Conservation (phyloP, 2,329 filamentous ascomycete genomes). For the Pseudocercospora fuligena region DNA sequence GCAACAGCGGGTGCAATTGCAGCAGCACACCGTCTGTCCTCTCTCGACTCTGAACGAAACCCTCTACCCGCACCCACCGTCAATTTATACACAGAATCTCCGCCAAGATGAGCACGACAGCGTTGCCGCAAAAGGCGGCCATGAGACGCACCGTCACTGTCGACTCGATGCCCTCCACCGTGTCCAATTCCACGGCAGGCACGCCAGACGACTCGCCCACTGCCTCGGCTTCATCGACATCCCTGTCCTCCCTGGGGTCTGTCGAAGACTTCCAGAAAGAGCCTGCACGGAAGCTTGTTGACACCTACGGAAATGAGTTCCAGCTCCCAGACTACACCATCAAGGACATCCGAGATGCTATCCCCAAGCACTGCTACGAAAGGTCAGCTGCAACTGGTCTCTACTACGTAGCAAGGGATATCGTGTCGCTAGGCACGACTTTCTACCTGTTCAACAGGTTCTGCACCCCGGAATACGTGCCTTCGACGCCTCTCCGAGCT, state of each 20-base stretch:
- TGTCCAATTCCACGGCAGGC: constrained; percentile 57
- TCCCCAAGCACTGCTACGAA: constrained; percentile 93
- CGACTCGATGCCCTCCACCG: constrained; percentile 58
- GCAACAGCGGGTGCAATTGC: not conserved
- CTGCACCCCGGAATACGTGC: constrained; percentile 81
- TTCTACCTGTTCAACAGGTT: constrained; percentile 91
- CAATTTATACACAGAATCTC: not conserved
- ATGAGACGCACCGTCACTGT: constrained; percentile 53
- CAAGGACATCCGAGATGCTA: constrained; percentile 95
- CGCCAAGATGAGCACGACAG: constrained; percentile 54
- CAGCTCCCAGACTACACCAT: constrained; percentile 93
- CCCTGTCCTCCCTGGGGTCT: constrained; percentile 85
- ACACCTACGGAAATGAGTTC: constrained; percentile 96
- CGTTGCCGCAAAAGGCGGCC: constrained; percentile 54
- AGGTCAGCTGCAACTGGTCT: constrained; percentile 78
- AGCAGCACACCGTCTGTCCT: constrained; percentile 9
- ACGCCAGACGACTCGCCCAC: constrained; percentile 65
- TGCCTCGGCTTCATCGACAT: constrained; percentile 79
- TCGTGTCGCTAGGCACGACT: constrained; percentile 71
- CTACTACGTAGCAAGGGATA: constrained; percentile 82
- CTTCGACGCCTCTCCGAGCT: constrained; percentile 69
- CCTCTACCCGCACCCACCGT: not conserved
- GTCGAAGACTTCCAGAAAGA: constrained; percentile 60
- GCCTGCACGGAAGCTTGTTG: constrained; percentile 66
- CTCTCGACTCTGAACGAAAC: not conserved